Base-by-base conservation (phyloP, 2,329 filamentous ascomycete genomes). In the Clarireedia hainanense region DNA sequence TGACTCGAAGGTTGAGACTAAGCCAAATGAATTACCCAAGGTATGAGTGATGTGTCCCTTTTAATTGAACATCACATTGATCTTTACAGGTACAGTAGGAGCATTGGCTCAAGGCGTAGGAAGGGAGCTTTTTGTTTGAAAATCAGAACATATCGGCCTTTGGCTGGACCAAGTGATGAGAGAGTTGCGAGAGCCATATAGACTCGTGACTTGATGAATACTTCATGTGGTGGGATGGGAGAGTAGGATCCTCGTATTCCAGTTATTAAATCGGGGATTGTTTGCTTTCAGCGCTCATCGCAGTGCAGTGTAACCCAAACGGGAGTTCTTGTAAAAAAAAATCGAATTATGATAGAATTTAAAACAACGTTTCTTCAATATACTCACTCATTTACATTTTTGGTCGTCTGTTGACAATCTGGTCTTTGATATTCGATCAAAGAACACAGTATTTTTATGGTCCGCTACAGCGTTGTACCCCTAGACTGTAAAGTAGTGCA, bases 301-400 rank as follows among this genome's bases (percentile, higher is more conserved):
- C 48, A 54, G 37, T 58, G 45, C 59, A 58, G 30, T 52, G 58
- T 60, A 60, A 63, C 61, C 48, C 56, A 60, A 56, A 49, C 54
- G 57, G 59, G 57, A 61, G 59, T 64, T 59, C 63, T 60, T 66
- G 64, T 60, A 63, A 63, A 63, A 63, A 60, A 63, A 65, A 64
- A 39, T 51, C 17, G 45, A 50, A 52, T 23, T 26, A 49, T 30
- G 15, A 49, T 54, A 54, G 53, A 55, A 36, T 50, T 50, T 20
- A 50, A 54, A 20, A 24, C 17, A n/a, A 43, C 7, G 40, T 24
- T 24, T 9, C 10, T 43, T 43, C n/a, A 43, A 12, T 12, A 43
- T 24, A 9, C 40, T 43, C 2, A 43, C 17, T 20, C 20, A 23
- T 24, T 23, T n/a, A 6, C 9, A 43, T 23, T 20, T 20, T 43